Base-by-base conservation (phyloP, 352 stramenopile genomes). In the Globisporangium solare region DNA sequence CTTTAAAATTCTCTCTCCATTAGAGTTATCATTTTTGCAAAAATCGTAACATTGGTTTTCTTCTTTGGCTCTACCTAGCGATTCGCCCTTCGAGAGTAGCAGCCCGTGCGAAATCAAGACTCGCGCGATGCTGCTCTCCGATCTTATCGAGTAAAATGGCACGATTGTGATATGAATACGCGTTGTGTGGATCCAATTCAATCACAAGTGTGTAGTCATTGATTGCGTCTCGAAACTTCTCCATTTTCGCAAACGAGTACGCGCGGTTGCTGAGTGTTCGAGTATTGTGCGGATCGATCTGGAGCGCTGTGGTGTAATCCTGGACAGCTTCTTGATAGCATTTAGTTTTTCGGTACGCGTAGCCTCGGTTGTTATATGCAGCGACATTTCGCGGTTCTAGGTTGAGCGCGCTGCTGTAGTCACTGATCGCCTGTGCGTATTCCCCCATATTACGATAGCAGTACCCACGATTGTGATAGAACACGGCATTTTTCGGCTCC, bases 171-270 rank as follows among this genome's bases (percentile, higher is more conserved):
- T 68, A 81, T 39, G 86, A 88, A 66, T 96, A 93, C 2, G 74
- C 68, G 57, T 93, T 95, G 20, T 74, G 58, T 18, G 79, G 64
- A 37, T 95, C 84, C 15, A 95, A 61, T 31, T 56, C 58, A 14
- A 95, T 58, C n/a, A 94, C 86, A 14, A 61, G 67, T 17, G 75
- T 72, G 67, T 95, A 96, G 66, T 96, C 88, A 31, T 56, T 70
- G 21, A 94, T 76, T 20, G 83, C 83, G 47, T 81, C 67, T 52
- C 70, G 52, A 27, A 85, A 74, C 20, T 58, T 57, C 21, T 84
- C 86, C 74, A 89, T 90, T 68, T 94, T 94, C 24, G 86, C 88
- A 49, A 77, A 79, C 54, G 80, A 91, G 54, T 95, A 95, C 12
- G 79, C 86, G 58, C 86, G 83, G 57, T 95, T 95, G 62, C 87